Evolutionary conservation across 192 early-diverging fungal genomes (phyloP).

Genomic region (Coemansia sp.): DNA sequence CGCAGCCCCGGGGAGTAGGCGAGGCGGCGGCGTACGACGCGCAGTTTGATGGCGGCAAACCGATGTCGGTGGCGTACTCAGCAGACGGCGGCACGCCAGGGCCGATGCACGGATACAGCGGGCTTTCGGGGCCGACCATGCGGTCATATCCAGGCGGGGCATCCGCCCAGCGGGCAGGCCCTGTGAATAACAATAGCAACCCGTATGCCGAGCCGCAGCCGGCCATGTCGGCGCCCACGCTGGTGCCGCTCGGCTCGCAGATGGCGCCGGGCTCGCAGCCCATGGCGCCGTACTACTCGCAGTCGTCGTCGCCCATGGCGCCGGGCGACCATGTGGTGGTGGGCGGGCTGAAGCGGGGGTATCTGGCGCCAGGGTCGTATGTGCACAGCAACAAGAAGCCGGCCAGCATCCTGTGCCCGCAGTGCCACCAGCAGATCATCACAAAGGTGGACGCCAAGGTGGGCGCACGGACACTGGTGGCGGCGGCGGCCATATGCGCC

Average conservation of each 20-base stretch:
- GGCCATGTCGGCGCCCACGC: background rate
- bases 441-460: slow-evolving; percentile 27
- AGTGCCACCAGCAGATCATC: slow-evolving; percentile 22
- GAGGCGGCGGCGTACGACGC: slow-evolving; percentile 11
- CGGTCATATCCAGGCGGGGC: background rate
- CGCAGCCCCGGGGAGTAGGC: background rate
- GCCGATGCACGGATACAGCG: background rate
- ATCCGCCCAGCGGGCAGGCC: background rate
- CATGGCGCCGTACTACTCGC: background rate
- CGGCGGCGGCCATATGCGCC: slow-evolving; percentile 27
- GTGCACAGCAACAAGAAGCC: slow-evolving; percentile 27
- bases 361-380: slow-evolving; percentile 23
- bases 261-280: background rate
- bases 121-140: background rate
- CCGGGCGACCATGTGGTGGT: slow-evolving; percentile 13
- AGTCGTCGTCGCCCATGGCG: background rate
- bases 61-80: background rate
- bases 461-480: slow-evolving; percentile 27
- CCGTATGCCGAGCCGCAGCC: too few relatives aligned
- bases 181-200: too few relatives aligned
- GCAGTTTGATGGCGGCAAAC: background rate
- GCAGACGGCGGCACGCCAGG: too few relatives aligned
- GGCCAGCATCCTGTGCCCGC: slow-evolving; percentile 21
- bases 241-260: too few relatives aligned
- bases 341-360: slow-evolving; percentile 7